Evolutionary conservation across 2,329 filamentous ascomycete species (phyloP), one percentile per base, ranked within the genome.

Genomic region (Daldinia eschscholtzii): DNA sequence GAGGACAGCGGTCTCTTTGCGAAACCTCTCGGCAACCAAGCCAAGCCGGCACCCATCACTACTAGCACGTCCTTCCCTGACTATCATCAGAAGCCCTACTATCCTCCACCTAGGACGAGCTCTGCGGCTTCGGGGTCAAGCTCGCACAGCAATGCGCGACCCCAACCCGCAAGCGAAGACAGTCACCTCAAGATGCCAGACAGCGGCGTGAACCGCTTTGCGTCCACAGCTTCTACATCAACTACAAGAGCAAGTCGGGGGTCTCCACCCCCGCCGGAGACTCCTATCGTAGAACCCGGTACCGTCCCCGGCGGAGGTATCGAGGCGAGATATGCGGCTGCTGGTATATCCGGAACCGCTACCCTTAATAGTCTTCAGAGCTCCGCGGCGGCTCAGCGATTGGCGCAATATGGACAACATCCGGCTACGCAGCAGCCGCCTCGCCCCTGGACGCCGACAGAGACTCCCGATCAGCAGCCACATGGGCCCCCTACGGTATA

Each of bases 371-470:
- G 89, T 73, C 84, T 97, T 30, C 87, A 94, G 73, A 97, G 92
- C 78, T 90, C 93, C 15, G 94, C 94, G 2, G 93, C 94, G 18
- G 87, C 93, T 30, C 93, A 96, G 78, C 87, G 94, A 73, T 83
- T 92, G 69, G 92, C 93, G 41, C 93, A 96, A 67, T 98, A 97
- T 78, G 87, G 86, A 23, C 83, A 85, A 39, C 83, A 85, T 61
- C 81, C 83, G 62, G 82, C 83, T 37, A 77, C 80, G 35, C 80
- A 68, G 50, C 82, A 81, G 15, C 84, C 81, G 28, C 78, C 85
- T 28, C 87, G 95, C 55, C 94, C 94, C 33, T 98, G 95, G 96
- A 98, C 95, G 9, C 96, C 96, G 0, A 98, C 96, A 2, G 96
- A 99, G 79, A 87, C 90, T 64, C 94, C 94, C 1, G 94, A 93